Base-by-base conservation (phyloP, 2,329 filamentous ascomycete genomes). In the Cadophora sp. region DNA sequence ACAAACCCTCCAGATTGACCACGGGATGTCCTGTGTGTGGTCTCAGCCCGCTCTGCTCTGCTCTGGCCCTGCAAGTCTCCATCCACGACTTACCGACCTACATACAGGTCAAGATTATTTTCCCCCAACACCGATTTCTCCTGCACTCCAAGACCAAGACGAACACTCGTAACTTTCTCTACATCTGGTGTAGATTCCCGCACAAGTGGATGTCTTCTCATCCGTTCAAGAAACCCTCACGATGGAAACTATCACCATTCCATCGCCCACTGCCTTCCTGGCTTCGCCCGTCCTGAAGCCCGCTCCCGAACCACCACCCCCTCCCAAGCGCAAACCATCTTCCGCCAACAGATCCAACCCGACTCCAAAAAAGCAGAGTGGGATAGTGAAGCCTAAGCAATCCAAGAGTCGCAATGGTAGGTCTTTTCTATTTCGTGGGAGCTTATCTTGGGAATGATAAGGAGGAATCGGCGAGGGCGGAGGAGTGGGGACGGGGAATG, bases 341-440 rank as follows among this genome's bases (percentile, higher is more conserved):
- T 62, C 70, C 33, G 4, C 69, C 18, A 67, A 68, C n/a, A 73
- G 71, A 45, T 63, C 70, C 41, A 65, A 67, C 1, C 66, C 39
- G 59, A 43, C 65, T 22, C 41, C 68, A 2, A 74, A 71, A 71
- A 76, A 73, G 68, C 66, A 77, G 74, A 78, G 76, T 62, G 79
- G 76, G 36, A 76, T 82, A 64, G 79, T 79, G 51, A 92, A 90
- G 75, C 86, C 87, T 36, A 92, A 91, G 76, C 89, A 91, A 79
- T 90, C 89, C 68, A 92, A 92, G 79, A 91, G 89, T 80, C 87
- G 90, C 73, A 91, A 92, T 81, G 90, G 89, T 91, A 87, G 73
- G 84, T 79, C 65, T 64, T 41, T 47, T 58, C 56, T 67, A 60
- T 62, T 36, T 53, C n/a, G 50, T 39, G 11, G 50, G 65, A 13